These are phyloP conservation scores for Quillaja saponaria DNA, from an alignment of 306 rosid species.

Conservation along the genomic window DNA sequence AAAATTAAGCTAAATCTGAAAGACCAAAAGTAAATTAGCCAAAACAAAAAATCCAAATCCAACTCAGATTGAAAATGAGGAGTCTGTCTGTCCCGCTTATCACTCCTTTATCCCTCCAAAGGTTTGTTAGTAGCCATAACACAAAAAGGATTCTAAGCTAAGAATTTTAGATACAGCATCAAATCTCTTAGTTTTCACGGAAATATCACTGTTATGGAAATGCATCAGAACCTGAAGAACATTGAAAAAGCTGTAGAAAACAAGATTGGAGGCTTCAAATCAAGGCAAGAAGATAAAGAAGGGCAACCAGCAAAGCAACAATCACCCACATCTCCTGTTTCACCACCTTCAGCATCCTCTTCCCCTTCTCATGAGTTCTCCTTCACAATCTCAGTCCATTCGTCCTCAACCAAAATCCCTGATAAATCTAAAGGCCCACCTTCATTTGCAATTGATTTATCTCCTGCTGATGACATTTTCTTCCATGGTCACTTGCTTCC, in stretches of 20 bases:
- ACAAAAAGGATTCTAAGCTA: constrained; percentile 18
- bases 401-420: constrained; percentile 35
- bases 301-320: constrained; percentile 21
- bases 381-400: constrained; percentile 58
- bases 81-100: constrained; percentile 45
- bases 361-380: constrained; percentile 67
- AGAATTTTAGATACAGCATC: constrained; percentile 42
- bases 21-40: constrained; percentile 11
- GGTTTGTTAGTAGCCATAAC: constrained; percentile 39
- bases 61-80: constrained; percentile 39
- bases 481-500: constrained; percentile 72
- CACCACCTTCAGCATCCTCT: constrained; percentile 54
- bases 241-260: constrained; percentile 37
- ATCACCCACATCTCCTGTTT: constrained; percentile 33
- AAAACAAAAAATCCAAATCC: constrained; percentile 29
- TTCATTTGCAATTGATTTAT: constrained; percentile 52
- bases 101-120: constrained; percentile 44
- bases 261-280: constrained; percentile 18
- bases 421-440: constrained; percentile 31
- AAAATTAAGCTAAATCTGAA: no score
- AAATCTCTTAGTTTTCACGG: constrained; percentile 32
- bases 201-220: constrained; percentile 56
- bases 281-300: constrained; percentile 19
- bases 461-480: constrained; percentile 71
- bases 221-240: constrained; percentile 38